Conservation (phyloP, 2,329 filamentous ascomycete genomes). For the Colletotrichum sojae region DNA sequence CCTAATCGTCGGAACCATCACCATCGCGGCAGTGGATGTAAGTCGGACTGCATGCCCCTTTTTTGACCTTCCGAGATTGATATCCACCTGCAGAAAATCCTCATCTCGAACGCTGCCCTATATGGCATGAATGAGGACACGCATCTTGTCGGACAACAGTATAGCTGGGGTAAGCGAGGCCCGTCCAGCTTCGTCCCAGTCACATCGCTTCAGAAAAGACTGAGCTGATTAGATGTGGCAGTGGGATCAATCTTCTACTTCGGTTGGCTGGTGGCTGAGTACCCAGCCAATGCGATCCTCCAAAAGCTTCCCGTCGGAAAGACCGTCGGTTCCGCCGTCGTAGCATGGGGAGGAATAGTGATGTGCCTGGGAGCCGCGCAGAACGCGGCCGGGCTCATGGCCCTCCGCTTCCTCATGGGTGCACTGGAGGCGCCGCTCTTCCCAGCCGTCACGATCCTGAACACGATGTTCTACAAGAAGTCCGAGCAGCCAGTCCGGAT, state of each 20-base stretch:
- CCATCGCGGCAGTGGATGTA: conserved; percentile 8
- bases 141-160: conserved; percentile 28
- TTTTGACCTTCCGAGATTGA: not conserved
- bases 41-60: not conserved
- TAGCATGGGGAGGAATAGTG: conserved; percentile 64
- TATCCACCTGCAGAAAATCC: conserved; percentile 52
- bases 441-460: conserved; percentile 71
- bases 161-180: conserved; percentile 8
- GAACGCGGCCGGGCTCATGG: conserved; percentile 68
- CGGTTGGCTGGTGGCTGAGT: conserved; percentile 62
- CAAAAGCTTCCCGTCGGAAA: conserved; percentile 64
- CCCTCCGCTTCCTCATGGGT: conserved; percentile 69
- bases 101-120: conserved; percentile 67
- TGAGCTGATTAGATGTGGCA: not conserved
- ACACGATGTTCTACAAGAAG: conserved; percentile 66
- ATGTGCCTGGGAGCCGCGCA: conserved; percentile 65
- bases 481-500: conserved; percentile 13
- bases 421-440: conserved; percentile 70
- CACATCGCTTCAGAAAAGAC: not conserved
- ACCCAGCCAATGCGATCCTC: conserved; percentile 61
- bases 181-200: too few species aligned
- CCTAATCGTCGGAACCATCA: conserved; percentile 17
- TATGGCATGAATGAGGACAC: conserved; percentile 68
- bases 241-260: conserved; percentile 66
- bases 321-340: conserved; percentile 59